Evolutionary conservation across 768 basidiomycete species (phyloP), one percentile per base, ranked within the genome.

Genomic region (Podaxis rugospora): DNA sequence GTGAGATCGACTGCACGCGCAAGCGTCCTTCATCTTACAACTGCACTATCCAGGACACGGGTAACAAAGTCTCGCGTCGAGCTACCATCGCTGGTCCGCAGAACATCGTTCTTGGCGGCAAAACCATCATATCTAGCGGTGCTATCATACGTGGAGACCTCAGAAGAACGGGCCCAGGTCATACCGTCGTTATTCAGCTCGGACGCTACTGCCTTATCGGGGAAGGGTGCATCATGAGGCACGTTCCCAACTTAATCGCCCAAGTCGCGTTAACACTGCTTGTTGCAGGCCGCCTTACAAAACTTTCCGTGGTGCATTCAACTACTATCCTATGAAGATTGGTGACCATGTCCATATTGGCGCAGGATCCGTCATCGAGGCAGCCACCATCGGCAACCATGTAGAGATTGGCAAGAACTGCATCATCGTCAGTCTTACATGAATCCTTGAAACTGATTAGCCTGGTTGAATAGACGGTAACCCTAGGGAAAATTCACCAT

Each of bases 281-380:
- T 21, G 4, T 11, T 27, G 0, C 13, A 91, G 91, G 64, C 92
- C 91, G 9, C 93, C 91, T 2, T 92, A 93, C 72, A 93, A 93
- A 74, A 93, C 92, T 0, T 94, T 93, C 71, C 85, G 92, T 55
- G 91, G 90, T 63, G 88, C 90, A 64, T 93, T 93, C 80, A 97
- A 98, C 69, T 98, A 95, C 75, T 98, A 98, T 69, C 96, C 96
- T 4, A 93, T 98, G 88, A 94, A 95, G 71, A 87, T 99, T 9
- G 93, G 93, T 2, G 95, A 98, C 74, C 87, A 93, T 69, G 97
- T 98, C 23, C 89, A 96, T 63, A 92, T 99, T 49, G 96, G 95
- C 14, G 85, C 90, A n/a, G 84, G 85, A 65, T 85, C 83, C 46
- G 86, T 98, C 56, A 83, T 99, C 21, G 97, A 99, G 75, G 97